phyloP scores from a whole-genome alignment of 2,329 filamentous ascomycete species.

The Ramichloridium luteum region DNA sequence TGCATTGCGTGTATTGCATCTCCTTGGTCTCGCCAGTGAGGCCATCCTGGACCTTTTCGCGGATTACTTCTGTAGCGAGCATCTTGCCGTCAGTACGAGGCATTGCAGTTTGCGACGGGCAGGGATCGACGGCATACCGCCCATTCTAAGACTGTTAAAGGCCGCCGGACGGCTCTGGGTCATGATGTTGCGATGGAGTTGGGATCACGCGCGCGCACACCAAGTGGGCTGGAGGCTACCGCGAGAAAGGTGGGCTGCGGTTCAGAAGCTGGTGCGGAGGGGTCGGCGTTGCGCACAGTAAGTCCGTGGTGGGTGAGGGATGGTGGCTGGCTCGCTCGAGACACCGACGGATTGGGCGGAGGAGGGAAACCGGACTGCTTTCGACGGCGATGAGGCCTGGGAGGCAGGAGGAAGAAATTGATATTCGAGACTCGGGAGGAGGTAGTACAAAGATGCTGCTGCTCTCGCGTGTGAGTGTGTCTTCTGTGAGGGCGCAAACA shows the following conservation, averaged over 20 bases:
- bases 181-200: too few species aligned
- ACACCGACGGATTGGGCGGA: too few species aligned
- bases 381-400: too few species aligned
- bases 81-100: conserved; percentile 24
- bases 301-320: conserved; percentile 43
- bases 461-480: too few species aligned
- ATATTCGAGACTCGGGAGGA: too few species aligned
- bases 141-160: conserved; percentile 85
- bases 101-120: conserved; percentile 3
- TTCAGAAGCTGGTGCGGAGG: conserved; percentile 36
- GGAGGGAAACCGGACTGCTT: too few species aligned
- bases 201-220: too few species aligned
- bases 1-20: conserved; percentile 97
- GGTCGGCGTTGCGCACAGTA: conserved; percentile 29
- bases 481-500: too few species aligned
- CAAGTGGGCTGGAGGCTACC: too few species aligned
- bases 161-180: conserved; percentile 84
- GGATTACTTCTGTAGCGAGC: conserved; percentile 68
- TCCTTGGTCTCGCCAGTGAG: conserved; percentile 93
- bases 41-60: conserved; percentile 97
- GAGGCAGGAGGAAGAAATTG: conserved; percentile 22
- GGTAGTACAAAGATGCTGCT: too few species aligned
- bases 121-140: conserved; percentile 48
- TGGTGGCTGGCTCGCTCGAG: too few species aligned
- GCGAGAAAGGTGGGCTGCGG: conserved; percentile 29